Evolutionary conservation across 176 grass and related monocot species (phyloP), one percentile per base, ranked within the genome.

Genomic region (Bothriochloa decipiens): DNA sequence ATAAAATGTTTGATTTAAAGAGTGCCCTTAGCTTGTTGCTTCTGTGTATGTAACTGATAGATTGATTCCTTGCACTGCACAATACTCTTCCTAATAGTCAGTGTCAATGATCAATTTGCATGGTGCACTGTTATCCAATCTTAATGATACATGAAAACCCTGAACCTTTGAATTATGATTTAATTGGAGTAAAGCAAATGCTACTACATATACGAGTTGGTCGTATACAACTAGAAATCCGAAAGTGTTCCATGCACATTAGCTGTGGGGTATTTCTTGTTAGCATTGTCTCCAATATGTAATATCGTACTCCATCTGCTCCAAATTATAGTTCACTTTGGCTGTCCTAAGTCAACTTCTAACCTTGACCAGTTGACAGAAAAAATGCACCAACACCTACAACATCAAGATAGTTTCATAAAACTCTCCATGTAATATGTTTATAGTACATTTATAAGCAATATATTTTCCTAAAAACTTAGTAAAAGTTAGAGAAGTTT

Each of bases 11-110:
- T 70, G 33, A 49, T 73, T 58, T 61, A 14, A 75, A 84, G 39
- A 26, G 14, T 45, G 25, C 1, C 14, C 29, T 42, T 7, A 49
- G 32, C 45, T 67, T 78, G 20, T 36, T 60, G 42, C 6, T 45
- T 46, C 4, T 47, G 33, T 71, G 25, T 26, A 11, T 82, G 22
- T 2, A 86, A 80, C 36, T 5, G 65, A 83, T 70, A 16, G 70
- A 89, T 81, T 45, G 18, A 65, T 77, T 36, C 27, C 43, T 42
- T 70, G 75, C 52, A 53, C 71, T 81, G 40, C 68, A 68, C 25
- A 46, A 80, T 55, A 69, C n/a, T 71, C 53, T 78, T 78, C 41
- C 65, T 79, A 33, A 78, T 41, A 16, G 12, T 28, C 65, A 41
- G 16, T 29, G 65, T 22, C 72, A 49, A 6, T 71, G 22, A 81